phyloP scores from a whole-genome alignment of 2,329 filamentous ascomycete genomes.

The Didymella lethalis region DNA sequence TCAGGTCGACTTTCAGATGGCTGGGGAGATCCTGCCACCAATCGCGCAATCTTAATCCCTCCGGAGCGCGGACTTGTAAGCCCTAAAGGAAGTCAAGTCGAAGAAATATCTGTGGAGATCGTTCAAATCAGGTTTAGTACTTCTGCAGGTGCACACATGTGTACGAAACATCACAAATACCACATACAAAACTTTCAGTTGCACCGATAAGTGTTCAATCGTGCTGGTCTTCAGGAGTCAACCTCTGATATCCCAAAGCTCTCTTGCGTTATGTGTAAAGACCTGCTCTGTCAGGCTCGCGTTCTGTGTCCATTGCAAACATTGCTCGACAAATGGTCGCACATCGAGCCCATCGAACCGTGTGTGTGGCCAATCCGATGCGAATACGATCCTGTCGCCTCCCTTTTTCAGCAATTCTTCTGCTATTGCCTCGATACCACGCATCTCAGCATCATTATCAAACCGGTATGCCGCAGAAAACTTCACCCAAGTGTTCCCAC shows the following conservation, averaged over 20 bases:
- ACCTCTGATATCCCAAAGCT: conserved; percentile 1
- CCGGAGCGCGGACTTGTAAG: background rate
- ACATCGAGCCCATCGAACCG: conserved; percentile 66
- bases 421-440: conserved; percentile 59
- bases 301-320: conserved; percentile 55
- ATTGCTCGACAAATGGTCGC: conserved; percentile 61
- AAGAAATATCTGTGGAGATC: background rate
- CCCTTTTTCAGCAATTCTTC: conserved; percentile 52
- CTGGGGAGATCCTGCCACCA: conserved; percentile 2
- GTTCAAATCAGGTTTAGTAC: conserved; percentile 1
- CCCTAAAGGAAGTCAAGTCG: background rate
- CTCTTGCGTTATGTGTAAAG: background rate
- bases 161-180: background rate
- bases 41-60: background rate
- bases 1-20: background rate
- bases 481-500: conserved; percentile 64
- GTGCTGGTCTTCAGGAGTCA: background rate
- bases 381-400: conserved; percentile 62
- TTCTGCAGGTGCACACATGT: conserved; percentile 2
- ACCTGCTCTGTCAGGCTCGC: conserved; percentile 50
- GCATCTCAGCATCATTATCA: conserved; percentile 53
- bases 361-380: conserved; percentile 71
- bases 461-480: conserved; percentile 67
- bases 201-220: background rate
- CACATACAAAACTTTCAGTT: background rate